Evolutionary conservation across 495 filamentous ascomycete genomes (phyloP).

Genomic region (Aspergillus wentii): DNA sequence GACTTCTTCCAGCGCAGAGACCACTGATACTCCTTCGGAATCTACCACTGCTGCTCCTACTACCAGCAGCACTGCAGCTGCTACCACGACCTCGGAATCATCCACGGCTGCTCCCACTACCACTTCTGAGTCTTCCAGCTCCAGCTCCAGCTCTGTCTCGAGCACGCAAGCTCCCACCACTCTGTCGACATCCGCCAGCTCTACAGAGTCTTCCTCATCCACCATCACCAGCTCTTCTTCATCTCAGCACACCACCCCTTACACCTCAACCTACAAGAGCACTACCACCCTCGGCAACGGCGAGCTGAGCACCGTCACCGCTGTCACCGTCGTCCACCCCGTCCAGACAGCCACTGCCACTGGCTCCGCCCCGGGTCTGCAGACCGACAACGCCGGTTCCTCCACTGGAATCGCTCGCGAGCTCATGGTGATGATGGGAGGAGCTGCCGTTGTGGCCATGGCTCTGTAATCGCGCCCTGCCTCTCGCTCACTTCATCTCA

Average conservation of each 20-base stretch:
- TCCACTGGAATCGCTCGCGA: slow-evolving; percentile 30
- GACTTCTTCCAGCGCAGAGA: slow-evolving; percentile 5
- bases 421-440: slow-evolving; percentile 40
- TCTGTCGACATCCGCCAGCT: slow-evolving; percentile 3
- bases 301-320: slow-evolving; percentile 42
- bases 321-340: slow-evolving; percentile 38
- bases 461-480: slow-evolving; percentile 20
- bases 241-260: slow-evolving; percentile 20
- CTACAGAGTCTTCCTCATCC: slow-evolving; percentile 8
- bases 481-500: too few relatives aligned
- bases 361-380: slow-evolving; percentile 31
- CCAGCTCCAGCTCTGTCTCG: slow-evolving; percentile 12
- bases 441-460: slow-evolving; percentile 35
- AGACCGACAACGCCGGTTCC: slow-evolving; percentile 34
- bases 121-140: slow-evolving; percentile 4
- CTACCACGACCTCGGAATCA: not conserved
- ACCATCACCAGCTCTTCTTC: slow-evolving; percentile 24
- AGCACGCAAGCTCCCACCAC: slow-evolving; percentile 8
- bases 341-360: slow-evolving; percentile 22
- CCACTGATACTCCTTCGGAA: slow-evolving; percentile 3
- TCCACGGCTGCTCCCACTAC: not conserved
- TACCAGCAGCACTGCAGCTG: not conserved
- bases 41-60: slow-evolving; percentile 5
- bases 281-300: slow-evolving; percentile 72
- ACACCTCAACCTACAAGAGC: slow-evolving; percentile 26